phyloP scores from a whole-genome alignment of 2,329 filamentous ascomycete genomes.

The Ophiocordyceps sinensis region DNA sequence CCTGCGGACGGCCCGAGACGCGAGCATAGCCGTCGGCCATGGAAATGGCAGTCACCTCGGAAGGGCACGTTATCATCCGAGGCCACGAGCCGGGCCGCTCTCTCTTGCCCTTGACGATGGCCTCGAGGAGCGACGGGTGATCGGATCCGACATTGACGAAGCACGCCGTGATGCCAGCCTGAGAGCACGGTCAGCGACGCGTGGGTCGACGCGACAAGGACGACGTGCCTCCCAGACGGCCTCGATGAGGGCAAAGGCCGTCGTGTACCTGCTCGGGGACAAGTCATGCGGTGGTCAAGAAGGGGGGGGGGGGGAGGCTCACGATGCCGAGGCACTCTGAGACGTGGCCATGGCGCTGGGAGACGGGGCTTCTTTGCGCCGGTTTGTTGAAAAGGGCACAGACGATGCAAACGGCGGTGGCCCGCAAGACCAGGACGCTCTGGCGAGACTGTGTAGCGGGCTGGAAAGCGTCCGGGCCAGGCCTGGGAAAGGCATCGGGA shows the following conservation, averaged over 20 bases:
- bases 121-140: conserved; percentile 65
- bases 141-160: conserved; percentile 54
- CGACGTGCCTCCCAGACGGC: conserved; percentile 27
- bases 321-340: background rate
- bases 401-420: background rate
- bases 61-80: conserved; percentile 59
- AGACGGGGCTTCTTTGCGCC: background rate
- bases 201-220: background rate
- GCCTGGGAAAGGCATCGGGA: too few species aligned
- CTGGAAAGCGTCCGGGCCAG: too few species aligned
- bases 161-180: conserved; percentile 47
- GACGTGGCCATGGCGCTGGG: background rate
- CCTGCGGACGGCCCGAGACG: conserved; percentile 53
- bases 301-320: background rate
- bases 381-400: background rate
- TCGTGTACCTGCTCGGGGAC: conserved; percentile 44
- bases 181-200: conserved; percentile 20
- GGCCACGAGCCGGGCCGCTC: conserved; percentile 47
- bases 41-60: conserved; percentile 65
- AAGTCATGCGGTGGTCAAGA: background rate
- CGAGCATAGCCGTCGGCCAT: conserved; percentile 72
- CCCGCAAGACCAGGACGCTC: background rate
- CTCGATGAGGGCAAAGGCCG: conserved; percentile 72
- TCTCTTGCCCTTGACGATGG: conserved; percentile 56
- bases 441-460: background rate